phyloP scores from a whole-genome alignment of 2,329 filamentous ascomycete species.

The Rachicladosporium sp. region DNA sequence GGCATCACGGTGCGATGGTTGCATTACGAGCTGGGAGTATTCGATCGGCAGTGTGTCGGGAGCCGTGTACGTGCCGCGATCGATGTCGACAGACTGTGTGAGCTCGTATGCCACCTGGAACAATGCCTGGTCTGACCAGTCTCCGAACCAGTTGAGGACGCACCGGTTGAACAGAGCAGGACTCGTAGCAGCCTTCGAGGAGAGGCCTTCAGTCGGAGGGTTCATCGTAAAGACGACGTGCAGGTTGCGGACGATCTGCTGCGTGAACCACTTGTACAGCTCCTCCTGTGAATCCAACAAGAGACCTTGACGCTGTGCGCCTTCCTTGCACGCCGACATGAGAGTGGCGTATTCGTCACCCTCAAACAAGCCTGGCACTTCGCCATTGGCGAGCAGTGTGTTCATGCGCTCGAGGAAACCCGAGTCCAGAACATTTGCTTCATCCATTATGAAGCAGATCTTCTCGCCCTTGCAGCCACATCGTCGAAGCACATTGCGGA shows the following conservation, averaged over 20 bases:
- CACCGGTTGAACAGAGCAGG: slow-evolving; percentile 98
- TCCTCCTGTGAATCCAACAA: slow-evolving; percentile 96
- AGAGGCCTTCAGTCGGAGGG: slow-evolving; percentile 85
- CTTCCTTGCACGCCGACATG: slow-evolving; percentile 98
- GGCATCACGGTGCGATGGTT: slow-evolving; percentile 79
- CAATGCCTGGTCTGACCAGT: slow-evolving; percentile 97
- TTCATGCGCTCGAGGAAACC: slow-evolving; percentile 99
- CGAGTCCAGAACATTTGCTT: slow-evolving; percentile 95
- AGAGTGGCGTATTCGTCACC: slow-evolving; percentile 97
- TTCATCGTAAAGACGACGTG: slow-evolving; percentile 99
- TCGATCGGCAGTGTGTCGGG: slow-evolving; percentile 89
- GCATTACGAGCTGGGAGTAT: slow-evolving; percentile 72
- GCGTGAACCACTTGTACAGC: slow-evolving; percentile 99
- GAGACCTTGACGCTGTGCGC: slow-evolving; percentile 86
- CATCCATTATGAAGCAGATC: slow-evolving; percentile 99
- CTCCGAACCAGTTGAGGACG: slow-evolving; percentile 98
- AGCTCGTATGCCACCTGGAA: slow-evolving; percentile 96
- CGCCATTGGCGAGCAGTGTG: slow-evolving; percentile 94
- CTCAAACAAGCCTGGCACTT: slow-evolving; percentile 96
- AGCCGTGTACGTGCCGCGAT: slow-evolving; percentile 71
- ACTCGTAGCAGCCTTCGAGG: slow-evolving; percentile 92
- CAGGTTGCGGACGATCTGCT: slow-evolving; percentile 96
- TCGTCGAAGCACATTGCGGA: slow-evolving; percentile 82
- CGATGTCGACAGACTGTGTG: slow-evolving; percentile 90
- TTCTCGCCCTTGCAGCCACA: slow-evolving; percentile 98